Evolutionary conservation across 148 eudicot species (phyloP).

Genomic region (Arctostaphylos glauca): DNA sequence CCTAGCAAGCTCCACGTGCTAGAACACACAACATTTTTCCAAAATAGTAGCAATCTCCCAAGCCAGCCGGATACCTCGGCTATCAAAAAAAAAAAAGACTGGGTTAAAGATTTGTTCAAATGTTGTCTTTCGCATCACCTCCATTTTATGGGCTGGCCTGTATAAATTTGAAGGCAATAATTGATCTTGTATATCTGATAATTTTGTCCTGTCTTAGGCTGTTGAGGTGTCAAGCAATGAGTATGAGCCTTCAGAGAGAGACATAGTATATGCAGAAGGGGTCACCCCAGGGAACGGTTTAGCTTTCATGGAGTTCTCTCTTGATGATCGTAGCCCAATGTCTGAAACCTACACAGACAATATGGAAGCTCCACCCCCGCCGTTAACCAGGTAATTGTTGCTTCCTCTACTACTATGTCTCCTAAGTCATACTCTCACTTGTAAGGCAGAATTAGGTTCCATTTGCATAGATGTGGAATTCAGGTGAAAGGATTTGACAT

Average conservation of each 20-base stretch:
- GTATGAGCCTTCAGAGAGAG: conserved; percentile 92
- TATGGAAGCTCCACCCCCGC: conserved; percentile 64
- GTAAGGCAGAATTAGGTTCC: not conserved
- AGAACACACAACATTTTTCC: not conserved
- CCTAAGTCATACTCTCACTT: not conserved
- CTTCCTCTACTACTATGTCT: not conserved
- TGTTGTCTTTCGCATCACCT: not conserved
- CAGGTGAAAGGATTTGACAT: not conserved
- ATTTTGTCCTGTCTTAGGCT: conserved; percentile 47
- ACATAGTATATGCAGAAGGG: conserved; percentile 94
- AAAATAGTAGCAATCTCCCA: not conserved
- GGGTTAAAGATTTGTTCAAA: not conserved
- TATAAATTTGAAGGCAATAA: not conserved
- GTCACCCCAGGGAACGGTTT: conserved; percentile 94
- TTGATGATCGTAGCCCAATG: conserved; percentile 94
- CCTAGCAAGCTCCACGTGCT: not conserved
- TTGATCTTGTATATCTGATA: conserved; percentile 1
- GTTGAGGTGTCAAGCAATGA: conserved; percentile 97
- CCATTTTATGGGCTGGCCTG: not conserved
- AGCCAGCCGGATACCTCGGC: too few species aligned
- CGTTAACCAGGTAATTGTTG: conserved; percentile 62
- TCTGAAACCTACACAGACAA: conserved; percentile 80
- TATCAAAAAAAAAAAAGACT: not conserved
- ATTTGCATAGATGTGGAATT: too few species aligned
- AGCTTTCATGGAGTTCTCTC: conserved; percentile 94